Base-by-base conservation (phyloP, 2,329 filamentous ascomycete species). In the Orbilia quercus region DNA sequence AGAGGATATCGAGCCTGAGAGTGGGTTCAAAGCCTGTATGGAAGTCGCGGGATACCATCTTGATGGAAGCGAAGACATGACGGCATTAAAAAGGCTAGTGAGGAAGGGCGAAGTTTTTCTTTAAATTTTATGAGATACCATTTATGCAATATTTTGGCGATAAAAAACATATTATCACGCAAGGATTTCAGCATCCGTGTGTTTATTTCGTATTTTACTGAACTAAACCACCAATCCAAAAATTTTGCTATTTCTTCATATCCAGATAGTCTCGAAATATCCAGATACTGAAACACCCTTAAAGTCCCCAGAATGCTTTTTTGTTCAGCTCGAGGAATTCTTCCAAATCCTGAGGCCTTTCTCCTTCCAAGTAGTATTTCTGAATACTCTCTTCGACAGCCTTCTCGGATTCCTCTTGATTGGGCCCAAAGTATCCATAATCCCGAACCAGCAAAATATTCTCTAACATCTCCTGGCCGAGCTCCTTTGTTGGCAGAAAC, bases 361-460 rank as follows among this genome's bases (percentile, higher is more conserved):
- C 36, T 1, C 53, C 67, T 4, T 54, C 38, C 1, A 36, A 25
- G 36, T 44, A 63, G 36, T 38, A 71, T 7, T 65, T 58, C 28
- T 54, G 25, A 20, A 72, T 65, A 23, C 59, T 59, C 34, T 72
- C 59, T n/a, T 72, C 31, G 12, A 65, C 45, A 2, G 11, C 53
- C 9, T 72, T 54, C 31, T 47, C 34, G 0, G 67, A 53, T 14
- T 47, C 81, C 42, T 83, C 80, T 36, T 77, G 81, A 34, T 80
- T 81, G 23, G 83, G 82, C 44, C 83, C 83, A 22, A 78, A 84
- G 74, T 83, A 84, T 0, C 82, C 82, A 2, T 80, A 81, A 16
- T 81, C 80, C 28, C 80, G 78, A n/a, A 83, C 70, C 6, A 84
- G 77, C n/a, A 80, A 75, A 78, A 82, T 80, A 65, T 82, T 84